Conservation (phyloP, 2,329 filamentous ascomycete genomes). For the Magnaporthales sp. region DNA sequence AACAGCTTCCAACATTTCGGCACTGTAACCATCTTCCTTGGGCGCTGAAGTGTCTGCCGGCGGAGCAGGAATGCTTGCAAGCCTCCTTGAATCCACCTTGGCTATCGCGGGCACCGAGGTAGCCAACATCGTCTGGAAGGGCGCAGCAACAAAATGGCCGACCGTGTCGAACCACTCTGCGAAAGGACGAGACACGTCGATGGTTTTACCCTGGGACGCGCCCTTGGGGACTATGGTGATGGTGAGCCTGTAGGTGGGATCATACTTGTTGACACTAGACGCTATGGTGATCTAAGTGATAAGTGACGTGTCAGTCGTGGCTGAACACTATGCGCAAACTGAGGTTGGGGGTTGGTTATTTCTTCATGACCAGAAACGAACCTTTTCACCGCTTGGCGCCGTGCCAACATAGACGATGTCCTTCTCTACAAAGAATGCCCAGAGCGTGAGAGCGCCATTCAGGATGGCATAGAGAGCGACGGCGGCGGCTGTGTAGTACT, state of each 20-base stretch:
- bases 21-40: slow-evolving; percentile 16
- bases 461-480: slow-evolving; percentile 72
- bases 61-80: slow-evolving; percentile 23
- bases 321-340: background rate
- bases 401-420: slow-evolving; percentile 72
- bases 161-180: slow-evolving; percentile 66
- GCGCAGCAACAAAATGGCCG: slow-evolving; percentile 63
- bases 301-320: background rate
- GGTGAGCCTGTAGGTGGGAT: slow-evolving; percentile 70
- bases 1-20: slow-evolving; percentile 41
- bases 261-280: slow-evolving; percentile 67
- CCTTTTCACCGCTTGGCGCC: slow-evolving; percentile 56
- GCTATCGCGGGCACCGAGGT: slow-evolving; percentile 58
- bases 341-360: background rate
- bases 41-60: slow-evolving; percentile 25
- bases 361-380: background rate
- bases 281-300: slow-evolving; percentile 59
- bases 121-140: slow-evolving; percentile 73
- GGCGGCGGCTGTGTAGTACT: slow-evolving; percentile 69
- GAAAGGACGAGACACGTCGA: slow-evolving; percentile 57
- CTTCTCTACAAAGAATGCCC: slow-evolving; percentile 78
- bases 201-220: slow-evolving; percentile 27
- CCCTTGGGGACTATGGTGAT: slow-evolving; percentile 42
- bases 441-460: slow-evolving; percentile 70
- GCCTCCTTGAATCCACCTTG: slow-evolving; percentile 53